Evolutionary conservation across 1,284 basidiomycete genomes (phyloP).

Genomic region (Melampsora larici-populina): DNA sequence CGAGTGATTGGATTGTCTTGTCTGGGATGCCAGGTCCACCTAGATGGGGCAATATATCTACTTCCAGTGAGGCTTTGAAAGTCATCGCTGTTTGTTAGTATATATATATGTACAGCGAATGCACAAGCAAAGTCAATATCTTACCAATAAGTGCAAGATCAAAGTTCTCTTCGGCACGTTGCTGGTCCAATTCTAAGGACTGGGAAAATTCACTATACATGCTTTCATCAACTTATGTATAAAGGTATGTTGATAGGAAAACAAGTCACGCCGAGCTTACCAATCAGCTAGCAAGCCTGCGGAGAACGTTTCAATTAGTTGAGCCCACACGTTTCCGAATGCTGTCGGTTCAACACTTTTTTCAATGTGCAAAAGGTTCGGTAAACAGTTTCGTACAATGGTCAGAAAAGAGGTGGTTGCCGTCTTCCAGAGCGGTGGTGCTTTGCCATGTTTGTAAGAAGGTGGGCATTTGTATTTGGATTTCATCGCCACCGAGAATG

Average conservation of each 20-base stretch:
- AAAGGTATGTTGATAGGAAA: neutral
- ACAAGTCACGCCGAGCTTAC: constrained; percentile 57
- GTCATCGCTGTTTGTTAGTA: constrained; percentile 31
- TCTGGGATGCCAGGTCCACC: constrained; percentile 70
- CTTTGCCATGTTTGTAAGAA: constrained; percentile 76
- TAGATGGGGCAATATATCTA: constrained; percentile 71
- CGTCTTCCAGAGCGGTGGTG: constrained; percentile 84
- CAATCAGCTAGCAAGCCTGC: constrained; percentile 80
- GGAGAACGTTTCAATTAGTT: constrained; percentile 75
- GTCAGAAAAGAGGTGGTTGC: constrained; percentile 56
- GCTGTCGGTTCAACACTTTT: constrained; percentile 63
- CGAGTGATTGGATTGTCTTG: constrained; percentile 66
- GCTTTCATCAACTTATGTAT: constrained; percentile 56
- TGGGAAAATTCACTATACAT: constrained; percentile 56
- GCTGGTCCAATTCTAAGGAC: constrained; percentile 62
- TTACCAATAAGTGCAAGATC: constrained; percentile 70
- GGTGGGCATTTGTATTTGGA: constrained; percentile 90
- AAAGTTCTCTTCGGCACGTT: constrained; percentile 79
- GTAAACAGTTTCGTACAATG: constrained; percentile 19
- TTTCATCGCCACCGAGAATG: constrained; percentile 83
- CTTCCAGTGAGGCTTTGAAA: constrained; percentile 64
- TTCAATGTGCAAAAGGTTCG: neutral
- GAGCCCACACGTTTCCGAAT: constrained; percentile 74
- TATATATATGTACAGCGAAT: neutral
- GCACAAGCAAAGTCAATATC: neutral